Base-by-base conservation (phyloP, 805 yeast species). In the Starmera caribaea region DNA sequence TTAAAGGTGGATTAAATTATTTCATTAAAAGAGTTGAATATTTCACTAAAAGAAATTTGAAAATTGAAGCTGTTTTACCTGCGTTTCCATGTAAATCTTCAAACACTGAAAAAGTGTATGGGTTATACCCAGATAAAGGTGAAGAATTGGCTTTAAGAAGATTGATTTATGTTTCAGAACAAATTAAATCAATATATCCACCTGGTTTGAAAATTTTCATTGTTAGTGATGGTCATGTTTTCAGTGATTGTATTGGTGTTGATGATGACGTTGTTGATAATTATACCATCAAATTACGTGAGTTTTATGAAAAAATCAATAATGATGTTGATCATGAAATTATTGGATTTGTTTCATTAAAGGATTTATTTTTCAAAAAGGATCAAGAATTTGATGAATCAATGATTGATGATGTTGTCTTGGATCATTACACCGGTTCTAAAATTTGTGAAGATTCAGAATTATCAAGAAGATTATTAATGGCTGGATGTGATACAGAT, bases 31-130 rank as follows among this genome's bases (percentile, higher is more conserved):
- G 61, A 39, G 66, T 69, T 5, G 58, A 61, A 26, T 73, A 68
- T 50, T 76, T 72, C 50, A 73, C 77, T 17, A 62, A 68, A 32
- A 63, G 76, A 50, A 58, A 62, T 45, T 40, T 66, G 27, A 66
- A 65, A 32, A 64, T 76, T 44, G 77, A 75, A 53, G 73, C 76
- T 12, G 77, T 75, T 8, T 58, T 76, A 38, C 82, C 82, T 6
- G 82, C 82, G 0, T 76, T 76, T 44, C 82, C 82, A 9, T 76
- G 81, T 49, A 76, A 76, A 51, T 72, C 80, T 0, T 74, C 80
- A n/a, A 76, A 76, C 47, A 40, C 52, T 27, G 63, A 69, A 30
- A 76, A 76, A 49, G 81, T 76, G 4, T 59, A 64, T 30, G 68
- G 72, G 6, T 42, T 51, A 15, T 49, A 54, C 34, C 82, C 82